Percentiles rank a stretch among this genome's conserved stretches.
Evolutionary conservation across 73 alveolate genomes (phyloP).

Genomic region (Halteria grandinella): DNA sequence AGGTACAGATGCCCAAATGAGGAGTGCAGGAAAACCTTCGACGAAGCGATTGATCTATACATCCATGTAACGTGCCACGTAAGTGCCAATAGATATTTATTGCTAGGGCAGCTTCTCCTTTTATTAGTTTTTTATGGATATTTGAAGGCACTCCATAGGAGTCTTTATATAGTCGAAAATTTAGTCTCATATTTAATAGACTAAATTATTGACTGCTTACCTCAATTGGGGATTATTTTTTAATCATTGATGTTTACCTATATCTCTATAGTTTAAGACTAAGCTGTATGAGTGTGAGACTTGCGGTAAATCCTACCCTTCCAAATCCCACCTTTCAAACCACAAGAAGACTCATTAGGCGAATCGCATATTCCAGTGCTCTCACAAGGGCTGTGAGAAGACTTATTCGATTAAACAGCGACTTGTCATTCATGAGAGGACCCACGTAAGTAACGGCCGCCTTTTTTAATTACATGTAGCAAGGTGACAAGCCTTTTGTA

Average conservation of each 20-base stretch:
- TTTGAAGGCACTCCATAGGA: too few species aligned
- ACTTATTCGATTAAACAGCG: slow-evolving; percentile 15
- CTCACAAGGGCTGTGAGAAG: slow-evolving; percentile 32
- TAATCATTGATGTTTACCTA: background rate
- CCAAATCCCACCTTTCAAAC: slow-evolving; percentile 72
- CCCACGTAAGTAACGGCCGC: slow-evolving; percentile 23
- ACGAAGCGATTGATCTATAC: slow-evolving; percentile 6
- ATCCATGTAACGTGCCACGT: slow-evolving; percentile 27
- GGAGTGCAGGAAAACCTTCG: slow-evolving; percentile 42
- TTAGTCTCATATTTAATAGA: too few species aligned
- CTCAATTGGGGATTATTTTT: too few species aligned
- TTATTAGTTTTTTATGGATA: too few species aligned
- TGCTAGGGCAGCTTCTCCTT: too few species aligned
- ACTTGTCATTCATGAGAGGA: slow-evolving; percentile 14
- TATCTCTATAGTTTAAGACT: slow-evolving; percentile 4
- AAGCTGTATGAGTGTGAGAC: slow-evolving; percentile 41
- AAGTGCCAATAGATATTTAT: too few species aligned
- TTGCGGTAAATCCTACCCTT: slow-evolving; percentile 67
- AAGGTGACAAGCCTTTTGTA: slow-evolving; percentile 73
- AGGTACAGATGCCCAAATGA: slow-evolving; percentile 15
- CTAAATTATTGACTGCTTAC: too few species aligned
- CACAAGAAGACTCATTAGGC: slow-evolving; percentile 72
- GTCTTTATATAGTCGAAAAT: too few species aligned
- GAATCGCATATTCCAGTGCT: slow-evolving; percentile 70
- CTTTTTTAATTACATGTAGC: slow-evolving; percentile 44